Conservation (phyloP, 371 early-diverging fungal genomes). For the Mortierella sp. region DNA sequence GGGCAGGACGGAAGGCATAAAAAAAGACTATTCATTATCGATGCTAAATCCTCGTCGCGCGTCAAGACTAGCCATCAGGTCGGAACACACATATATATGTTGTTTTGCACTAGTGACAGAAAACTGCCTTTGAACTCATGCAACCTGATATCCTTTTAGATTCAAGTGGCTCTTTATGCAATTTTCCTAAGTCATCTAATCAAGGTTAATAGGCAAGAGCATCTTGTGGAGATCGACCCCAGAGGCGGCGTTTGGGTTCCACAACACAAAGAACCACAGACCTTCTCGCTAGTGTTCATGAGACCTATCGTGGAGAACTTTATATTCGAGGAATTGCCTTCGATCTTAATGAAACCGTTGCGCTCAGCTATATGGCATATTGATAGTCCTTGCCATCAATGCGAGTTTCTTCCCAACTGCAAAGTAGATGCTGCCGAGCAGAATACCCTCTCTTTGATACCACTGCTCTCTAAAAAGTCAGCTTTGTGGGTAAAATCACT, state of each 20-base stretch:
- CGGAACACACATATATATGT: background rate
- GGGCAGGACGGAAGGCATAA: conserved; percentile 20
- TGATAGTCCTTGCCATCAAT: conserved; percentile 60
- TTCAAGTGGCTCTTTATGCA: conserved; percentile 68
- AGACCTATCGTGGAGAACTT: conserved; percentile 60
- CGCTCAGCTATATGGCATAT: conserved; percentile 59
- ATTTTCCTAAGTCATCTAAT: conserved; percentile 61
- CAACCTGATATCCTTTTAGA: conserved; percentile 26
- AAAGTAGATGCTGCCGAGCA: conserved; percentile 57
- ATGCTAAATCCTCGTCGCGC: conserved; percentile 64
- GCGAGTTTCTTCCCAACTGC: conserved; percentile 59
- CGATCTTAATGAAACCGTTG: conserved; percentile 43
- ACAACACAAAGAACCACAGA: conserved; percentile 42
- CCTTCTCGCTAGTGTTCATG: conserved; percentile 63
- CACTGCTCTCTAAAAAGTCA: conserved; percentile 48
- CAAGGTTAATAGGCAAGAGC: conserved; percentile 53
- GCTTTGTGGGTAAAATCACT: conserved; percentile 28
- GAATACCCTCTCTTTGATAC: conserved; percentile 54
- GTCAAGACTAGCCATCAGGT: conserved; percentile 64
- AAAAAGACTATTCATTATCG: conserved; percentile 61
- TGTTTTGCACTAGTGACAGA: background rate
- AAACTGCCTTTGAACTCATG: background rate
- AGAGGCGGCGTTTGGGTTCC: conserved; percentile 66
- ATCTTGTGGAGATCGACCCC: conserved; percentile 57
- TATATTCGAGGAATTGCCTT: conserved; percentile 55